Percentiles rank a stretch among this genome's conserved stretches.
phyloP scores from a whole-genome alignment of 2,329 filamentous ascomycete species.

The Phialemonium atrogriseum region DNA sequence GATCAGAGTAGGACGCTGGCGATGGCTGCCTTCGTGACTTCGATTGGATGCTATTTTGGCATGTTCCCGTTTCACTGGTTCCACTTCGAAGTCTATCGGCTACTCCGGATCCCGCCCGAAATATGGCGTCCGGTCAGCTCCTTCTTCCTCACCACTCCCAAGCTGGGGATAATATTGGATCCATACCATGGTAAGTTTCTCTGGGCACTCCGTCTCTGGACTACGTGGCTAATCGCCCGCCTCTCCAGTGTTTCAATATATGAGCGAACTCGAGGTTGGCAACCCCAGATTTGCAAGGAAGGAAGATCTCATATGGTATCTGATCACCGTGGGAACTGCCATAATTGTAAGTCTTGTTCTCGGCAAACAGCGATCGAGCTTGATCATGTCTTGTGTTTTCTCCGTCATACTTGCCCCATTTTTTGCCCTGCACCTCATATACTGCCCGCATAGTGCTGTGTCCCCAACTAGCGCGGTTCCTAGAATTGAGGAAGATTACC shows the following conservation, averaged over 20 bases:
- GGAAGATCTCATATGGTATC: slow-evolving; percentile 74
- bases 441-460: slow-evolving; percentile 66
- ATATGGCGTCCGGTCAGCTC: slow-evolving; percentile 34
- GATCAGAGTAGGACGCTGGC: slow-evolving; percentile 52
- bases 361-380: slow-evolving; percentile 5
- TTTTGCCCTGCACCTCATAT: slow-evolving; percentile 47
- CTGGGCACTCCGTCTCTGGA: too few species aligned
- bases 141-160: slow-evolving; percentile 32
- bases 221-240: too few species aligned
- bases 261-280: slow-evolving; percentile 62
- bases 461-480: slow-evolving; percentile 70
- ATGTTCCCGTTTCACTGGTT: slow-evolving; percentile 44
- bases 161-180: slow-evolving; percentile 55
- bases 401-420: slow-evolving; percentile 4
- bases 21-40: slow-evolving; percentile 54
- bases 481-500: slow-evolving; percentile 76
- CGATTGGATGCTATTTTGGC: slow-evolving; percentile 50
- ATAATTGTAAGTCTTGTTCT: slow-evolving; percentile 64
- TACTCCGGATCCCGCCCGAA: slow-evolving; percentile 47
- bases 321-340: slow-evolving; percentile 61
- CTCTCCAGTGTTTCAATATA: slow-evolving; percentile 61
- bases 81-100: slow-evolving; percentile 41
- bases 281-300: slow-evolving; percentile 65
- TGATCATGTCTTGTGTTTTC: slow-evolving; percentile 8
- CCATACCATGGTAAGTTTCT: slow-evolving; percentile 61